These are phyloP conservation scores for Penicillium angulare DNA, from an alignment of 495 filamentous ascomycete species.

Conservation along the genomic window DNA sequence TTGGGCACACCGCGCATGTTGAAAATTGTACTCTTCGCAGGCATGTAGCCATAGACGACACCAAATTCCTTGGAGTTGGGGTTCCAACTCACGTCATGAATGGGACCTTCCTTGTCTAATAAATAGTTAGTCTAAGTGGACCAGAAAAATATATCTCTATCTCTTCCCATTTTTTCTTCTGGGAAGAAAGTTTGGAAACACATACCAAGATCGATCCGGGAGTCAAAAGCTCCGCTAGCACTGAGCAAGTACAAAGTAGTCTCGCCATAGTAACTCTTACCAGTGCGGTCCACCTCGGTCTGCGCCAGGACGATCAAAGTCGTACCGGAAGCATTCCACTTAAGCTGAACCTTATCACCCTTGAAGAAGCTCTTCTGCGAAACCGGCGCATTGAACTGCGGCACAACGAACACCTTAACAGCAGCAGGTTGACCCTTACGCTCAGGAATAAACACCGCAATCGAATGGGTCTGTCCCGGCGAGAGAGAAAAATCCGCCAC, in stretches of 20 bases:
- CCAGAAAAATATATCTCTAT: background rate
- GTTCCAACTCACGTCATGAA: slow-evolving; percentile 98
- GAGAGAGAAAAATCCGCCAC: slow-evolving; percentile 86
- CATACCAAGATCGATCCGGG: slow-evolving; percentile 76
- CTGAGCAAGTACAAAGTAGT: slow-evolving; percentile 95
- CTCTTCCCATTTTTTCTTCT: too few relatives aligned
- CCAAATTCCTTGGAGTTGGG: slow-evolving; percentile 96
- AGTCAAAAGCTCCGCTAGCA: slow-evolving; percentile 88
- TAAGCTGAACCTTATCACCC: slow-evolving; percentile 95
- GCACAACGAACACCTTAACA: slow-evolving; percentile 92
- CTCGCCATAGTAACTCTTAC: slow-evolving; percentile 98
- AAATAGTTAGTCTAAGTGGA: background rate
- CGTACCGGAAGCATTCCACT: slow-evolving; percentile 92
- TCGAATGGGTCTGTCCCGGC: slow-evolving; percentile 80
- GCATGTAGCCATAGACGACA: slow-evolving; percentile 96
- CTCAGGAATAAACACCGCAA: slow-evolving; percentile 92
- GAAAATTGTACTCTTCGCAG: slow-evolving; percentile 96
- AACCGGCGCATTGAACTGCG: slow-evolving; percentile 72
- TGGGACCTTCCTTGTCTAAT: slow-evolving; percentile 92
- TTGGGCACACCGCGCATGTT: slow-evolving; percentile 76
- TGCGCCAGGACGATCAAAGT: slow-evolving; percentile 93
- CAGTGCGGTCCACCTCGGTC: slow-evolving; percentile 95
- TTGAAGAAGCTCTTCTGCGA: slow-evolving; percentile 99
- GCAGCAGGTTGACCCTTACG: slow-evolving; percentile 92
- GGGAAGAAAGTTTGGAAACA: background rate